Base-by-base conservation (phyloP, 176 grass and related monocot species). In the maize (Zea mays) region DNA sequence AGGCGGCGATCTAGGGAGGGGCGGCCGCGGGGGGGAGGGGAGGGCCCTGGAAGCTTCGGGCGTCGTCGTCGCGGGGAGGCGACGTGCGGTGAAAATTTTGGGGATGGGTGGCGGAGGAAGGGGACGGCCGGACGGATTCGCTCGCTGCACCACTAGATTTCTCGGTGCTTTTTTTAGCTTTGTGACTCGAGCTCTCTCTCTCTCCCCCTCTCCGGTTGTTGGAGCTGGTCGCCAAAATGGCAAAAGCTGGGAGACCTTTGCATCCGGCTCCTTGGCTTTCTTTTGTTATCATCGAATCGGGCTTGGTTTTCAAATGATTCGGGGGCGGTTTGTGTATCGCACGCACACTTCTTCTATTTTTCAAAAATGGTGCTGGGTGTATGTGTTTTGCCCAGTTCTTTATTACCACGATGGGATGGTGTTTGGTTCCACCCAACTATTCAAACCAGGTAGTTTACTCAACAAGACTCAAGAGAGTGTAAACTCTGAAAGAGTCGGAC, bases 101-200 rank as follows among this genome's bases (percentile, higher is more conserved):
- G 69, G 73, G 58, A 57, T 61, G 62, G 62, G 43, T 48, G 70
- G 73, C 39, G 64, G 10, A 74, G 36, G 54, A 44, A 40, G 35
- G 40, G 50, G 56, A 45, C n/a, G n/a, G n/a, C n/a, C n/a, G n/a
- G n/a, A n/a, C 27, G 78, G 59, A 72, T 61, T 65, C 55, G 76
- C 75, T 50, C 75, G 75, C 79, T 72, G 48, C 56, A 71, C 84
- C 79, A 71, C 84, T 87, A 75, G 60, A 83, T 90, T 87, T 73
- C 71, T 67, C 82, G 65, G 41, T 81, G 73, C 87, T 84, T 81
- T 84, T 80, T 84, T 86, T 86, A 83, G 80, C 58, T 72, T 72
- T 61, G n/a, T 69, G 48, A 16, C 67, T 35, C 13, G 42, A 55
- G n/a, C 69, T 79, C 81, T 82, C 71, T 81, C 84, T 38, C 73